These are phyloP conservation scores for Fusarium sp. DNA, from an alignment of 2,329 filamentous ascomycete genomes.

Conservation along the genomic window DNA sequence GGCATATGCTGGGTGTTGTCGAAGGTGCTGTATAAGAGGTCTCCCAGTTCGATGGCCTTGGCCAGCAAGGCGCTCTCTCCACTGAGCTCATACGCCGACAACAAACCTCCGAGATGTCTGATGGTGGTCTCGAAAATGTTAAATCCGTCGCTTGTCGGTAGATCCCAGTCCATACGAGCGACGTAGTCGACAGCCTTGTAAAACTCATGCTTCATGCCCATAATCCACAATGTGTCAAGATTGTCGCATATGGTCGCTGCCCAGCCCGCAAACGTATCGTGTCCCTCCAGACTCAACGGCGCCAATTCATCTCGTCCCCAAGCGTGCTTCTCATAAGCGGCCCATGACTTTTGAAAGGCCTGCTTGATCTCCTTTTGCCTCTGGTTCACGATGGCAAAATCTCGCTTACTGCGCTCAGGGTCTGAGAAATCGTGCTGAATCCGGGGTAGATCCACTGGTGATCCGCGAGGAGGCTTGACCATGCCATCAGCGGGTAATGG, in stretches of 20 bases:
- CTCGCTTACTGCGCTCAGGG: constrained; percentile 24
- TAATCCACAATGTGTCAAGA: constrained; percentile 74
- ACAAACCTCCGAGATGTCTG: constrained; percentile 72
- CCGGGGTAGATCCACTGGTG: constrained; percentile 24
- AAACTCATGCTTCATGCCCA: constrained; percentile 72
- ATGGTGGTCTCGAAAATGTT: constrained; percentile 77
- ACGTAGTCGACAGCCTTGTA: constrained; percentile 67
- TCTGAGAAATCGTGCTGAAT: constrained; percentile 40
- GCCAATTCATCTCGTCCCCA: constrained; percentile 71
- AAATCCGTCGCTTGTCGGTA: constrained; percentile 56
- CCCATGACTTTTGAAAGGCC: constrained; percentile 65
- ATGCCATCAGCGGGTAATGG: constrained; percentile 22
- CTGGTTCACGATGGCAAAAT: constrained; percentile 13
- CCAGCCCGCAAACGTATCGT: constrained; percentile 70
- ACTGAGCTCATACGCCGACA: constrained; percentile 75
- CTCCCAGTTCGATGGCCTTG: constrained; percentile 70
- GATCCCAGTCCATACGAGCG: constrained; percentile 59
- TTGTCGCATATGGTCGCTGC: constrained; percentile 70
- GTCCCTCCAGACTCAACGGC: constrained; percentile 60
- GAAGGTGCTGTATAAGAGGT: constrained; percentile 71
- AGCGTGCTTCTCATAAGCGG: constrained; percentile 67
- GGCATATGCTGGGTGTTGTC: constrained; percentile 75
- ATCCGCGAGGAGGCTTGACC: constrained; percentile 25
- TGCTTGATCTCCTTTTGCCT: constrained; percentile 55
- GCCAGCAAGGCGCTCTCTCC: constrained; percentile 62